Evolutionary conservation across 1,284 basidiomycete genomes (phyloP).

Genomic region (Malassezia vespertilionis): DNA sequence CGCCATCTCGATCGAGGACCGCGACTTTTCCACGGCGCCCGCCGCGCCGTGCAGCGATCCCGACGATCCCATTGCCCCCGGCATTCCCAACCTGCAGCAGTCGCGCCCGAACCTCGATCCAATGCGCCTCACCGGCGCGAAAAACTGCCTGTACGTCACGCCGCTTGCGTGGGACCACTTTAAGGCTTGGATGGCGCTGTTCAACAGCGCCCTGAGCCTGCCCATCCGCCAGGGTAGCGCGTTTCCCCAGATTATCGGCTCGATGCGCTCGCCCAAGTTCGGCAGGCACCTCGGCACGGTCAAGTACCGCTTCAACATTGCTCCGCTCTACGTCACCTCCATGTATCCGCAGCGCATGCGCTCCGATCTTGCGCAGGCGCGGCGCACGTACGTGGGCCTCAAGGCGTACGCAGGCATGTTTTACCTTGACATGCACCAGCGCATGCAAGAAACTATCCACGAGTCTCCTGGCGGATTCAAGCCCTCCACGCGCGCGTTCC

Average conservation of each 20-base stretch:
- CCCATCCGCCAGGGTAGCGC: conserved; percentile 77
- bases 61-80: background rate
- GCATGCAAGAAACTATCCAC: conserved; percentile 62
- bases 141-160: conserved; percentile 73
- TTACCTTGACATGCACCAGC: conserved; percentile 82
- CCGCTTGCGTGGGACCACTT: conserved; percentile 81
- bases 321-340: conserved; percentile 73
- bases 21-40: no score
- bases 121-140: background rate
- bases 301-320: conserved; percentile 75
- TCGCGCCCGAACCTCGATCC: no score
- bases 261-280: conserved; percentile 73
- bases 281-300: conserved; percentile 77
- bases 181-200: conserved; percentile 79
- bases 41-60: no score
- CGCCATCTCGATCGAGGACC: conserved; percentile 20
- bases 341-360: conserved; percentile 69
- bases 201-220: conserved; percentile 66
- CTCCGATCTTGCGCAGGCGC: conserved; percentile 65
- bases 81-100: background rate
- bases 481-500: conserved; percentile 39
- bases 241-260: conserved; percentile 57
- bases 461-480: conserved; percentile 38
- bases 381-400: conserved; percentile 66
- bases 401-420: conserved; percentile 73